Evolutionary conservation across 2,329 filamentous ascomycete genomes (phyloP).

Genomic region (Colletotrichum horii): DNA sequence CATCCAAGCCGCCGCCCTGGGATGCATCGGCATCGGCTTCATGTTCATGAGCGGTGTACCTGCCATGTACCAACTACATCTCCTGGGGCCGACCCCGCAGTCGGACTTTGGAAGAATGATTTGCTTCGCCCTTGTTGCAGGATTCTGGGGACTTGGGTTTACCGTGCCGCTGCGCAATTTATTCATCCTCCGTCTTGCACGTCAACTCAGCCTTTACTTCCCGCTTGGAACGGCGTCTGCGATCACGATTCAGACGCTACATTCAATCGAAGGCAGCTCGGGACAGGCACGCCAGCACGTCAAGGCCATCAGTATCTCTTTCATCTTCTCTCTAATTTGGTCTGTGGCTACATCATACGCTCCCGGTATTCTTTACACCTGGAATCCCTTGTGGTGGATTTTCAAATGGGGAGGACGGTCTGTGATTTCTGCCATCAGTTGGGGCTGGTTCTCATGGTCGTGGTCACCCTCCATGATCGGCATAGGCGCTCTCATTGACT

Average conservation of each 20-base stretch:
- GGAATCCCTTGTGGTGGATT: not conserved
- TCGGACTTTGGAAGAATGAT: not conserved
- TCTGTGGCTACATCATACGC: not conserved
- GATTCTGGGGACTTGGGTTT: not conserved
- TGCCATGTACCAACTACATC: conserved; percentile 20
- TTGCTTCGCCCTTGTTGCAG: not conserved
- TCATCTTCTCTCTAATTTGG: not conserved
- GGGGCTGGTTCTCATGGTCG: not conserved
- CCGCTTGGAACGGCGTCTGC: not conserved
- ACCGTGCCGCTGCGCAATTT: not conserved
- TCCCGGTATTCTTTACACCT: not conserved
- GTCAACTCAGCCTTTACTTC: not conserved
- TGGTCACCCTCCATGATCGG: not conserved
- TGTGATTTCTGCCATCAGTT: not conserved
- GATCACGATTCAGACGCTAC: not conserved
- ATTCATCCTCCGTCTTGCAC: not conserved
- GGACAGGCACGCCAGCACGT: not conserved
- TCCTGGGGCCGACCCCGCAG: not conserved
- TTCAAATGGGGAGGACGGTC: not conserved
- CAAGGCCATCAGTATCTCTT: not conserved
- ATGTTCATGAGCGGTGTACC: conserved; percentile 19
- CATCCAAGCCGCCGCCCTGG: not conserved
- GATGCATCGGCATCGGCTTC: conserved; percentile 6
- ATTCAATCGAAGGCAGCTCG: not conserved
- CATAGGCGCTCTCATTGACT: not conserved